phyloP scores from a whole-genome alignment of 2,329 filamentous ascomycete species.

The Grosmannia serpens region DNA sequence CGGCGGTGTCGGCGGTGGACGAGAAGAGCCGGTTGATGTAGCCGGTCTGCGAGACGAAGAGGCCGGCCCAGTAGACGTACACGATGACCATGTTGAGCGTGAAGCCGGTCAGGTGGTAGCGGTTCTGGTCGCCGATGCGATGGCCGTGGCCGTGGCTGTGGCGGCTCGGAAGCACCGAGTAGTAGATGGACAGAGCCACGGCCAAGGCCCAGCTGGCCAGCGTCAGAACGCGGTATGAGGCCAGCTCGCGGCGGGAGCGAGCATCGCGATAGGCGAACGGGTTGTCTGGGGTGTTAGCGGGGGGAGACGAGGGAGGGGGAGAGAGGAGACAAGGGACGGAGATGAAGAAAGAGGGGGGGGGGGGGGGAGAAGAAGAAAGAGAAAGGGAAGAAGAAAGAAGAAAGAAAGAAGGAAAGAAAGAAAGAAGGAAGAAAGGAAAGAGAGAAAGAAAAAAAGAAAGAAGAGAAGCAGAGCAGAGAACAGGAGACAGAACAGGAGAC shows the following conservation, averaged over 20 bases:
- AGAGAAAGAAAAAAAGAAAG: too few relatives aligned
- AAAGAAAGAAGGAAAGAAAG: not conserved
- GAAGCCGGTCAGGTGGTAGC: conserved; percentile 57
- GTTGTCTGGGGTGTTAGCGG: conserved; percentile 43
- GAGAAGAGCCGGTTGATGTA: conserved; percentile 1
- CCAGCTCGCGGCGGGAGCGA: conserved; percentile 48
- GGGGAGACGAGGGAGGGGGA: not conserved
- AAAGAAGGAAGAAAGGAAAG: not conserved
- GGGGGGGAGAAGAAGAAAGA: not conserved
- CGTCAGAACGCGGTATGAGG: conserved; percentile 66
- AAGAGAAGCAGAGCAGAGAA: not conserved
- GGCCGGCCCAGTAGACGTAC: conserved; percentile 62
- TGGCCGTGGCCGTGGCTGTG: conserved; percentile 46
- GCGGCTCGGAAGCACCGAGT: conserved; percentile 55
- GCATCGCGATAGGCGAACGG: conserved; percentile 63
- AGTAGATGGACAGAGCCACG: conserved; percentile 62
- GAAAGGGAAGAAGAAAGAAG: not conserved
- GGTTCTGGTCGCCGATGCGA: conserved; percentile 67
- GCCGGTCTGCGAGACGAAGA: not conserved
- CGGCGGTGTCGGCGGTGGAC: conserved; percentile 29
- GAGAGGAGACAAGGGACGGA: not conserved
- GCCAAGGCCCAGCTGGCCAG: conserved; percentile 64
- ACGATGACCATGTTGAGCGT: conserved; percentile 54
- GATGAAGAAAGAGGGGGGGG: not conserved
- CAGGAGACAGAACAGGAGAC: not conserved